Conservation (phyloP, 768 basidiomycete genomes). For the Suillus discolor region DNA sequence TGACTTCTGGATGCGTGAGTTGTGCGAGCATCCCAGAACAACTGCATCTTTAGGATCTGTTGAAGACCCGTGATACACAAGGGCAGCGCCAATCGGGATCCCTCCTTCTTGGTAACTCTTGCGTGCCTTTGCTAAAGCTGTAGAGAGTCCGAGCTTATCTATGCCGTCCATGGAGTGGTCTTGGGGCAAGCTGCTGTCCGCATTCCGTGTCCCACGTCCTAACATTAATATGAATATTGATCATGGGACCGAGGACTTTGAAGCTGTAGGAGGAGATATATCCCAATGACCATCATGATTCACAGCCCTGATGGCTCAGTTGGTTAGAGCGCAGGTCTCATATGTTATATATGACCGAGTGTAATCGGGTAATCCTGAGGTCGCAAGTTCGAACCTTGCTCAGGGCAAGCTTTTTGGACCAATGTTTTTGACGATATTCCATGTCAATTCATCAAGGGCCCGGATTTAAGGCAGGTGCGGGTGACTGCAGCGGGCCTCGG, state of each 20-base stretch:
- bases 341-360: constrained; percentile 38
- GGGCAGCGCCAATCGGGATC: constrained; percentile 62
- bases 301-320: constrained; percentile 46
- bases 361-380: constrained; percentile 49
- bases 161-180: constrained; percentile 16
- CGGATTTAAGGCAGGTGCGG: no score
- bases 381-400: constrained; percentile 65
- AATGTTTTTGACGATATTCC: no score
- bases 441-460: no score
- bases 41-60: constrained; percentile 11
- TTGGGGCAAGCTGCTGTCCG: neutral
- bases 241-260: neutral
- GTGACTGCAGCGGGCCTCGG: no score
- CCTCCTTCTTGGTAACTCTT: constrained; percentile 55
- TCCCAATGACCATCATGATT: rapidly evolving
- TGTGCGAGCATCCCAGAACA: constrained; percentile 47
- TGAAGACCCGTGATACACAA: constrained; percentile 35
- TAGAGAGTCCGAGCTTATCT: constrained; percentile 34
- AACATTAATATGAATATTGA: neutral
- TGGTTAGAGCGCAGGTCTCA: constrained; percentile 60
- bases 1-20: constrained; percentile 45
- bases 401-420: constrained; percentile 38
- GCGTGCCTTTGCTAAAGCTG: constrained; percentile 43
- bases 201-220: neutral
- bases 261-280: neutral